Base-by-base conservation (phyloP, 169 alveolate species). In the Eimeria sp. region DNA sequence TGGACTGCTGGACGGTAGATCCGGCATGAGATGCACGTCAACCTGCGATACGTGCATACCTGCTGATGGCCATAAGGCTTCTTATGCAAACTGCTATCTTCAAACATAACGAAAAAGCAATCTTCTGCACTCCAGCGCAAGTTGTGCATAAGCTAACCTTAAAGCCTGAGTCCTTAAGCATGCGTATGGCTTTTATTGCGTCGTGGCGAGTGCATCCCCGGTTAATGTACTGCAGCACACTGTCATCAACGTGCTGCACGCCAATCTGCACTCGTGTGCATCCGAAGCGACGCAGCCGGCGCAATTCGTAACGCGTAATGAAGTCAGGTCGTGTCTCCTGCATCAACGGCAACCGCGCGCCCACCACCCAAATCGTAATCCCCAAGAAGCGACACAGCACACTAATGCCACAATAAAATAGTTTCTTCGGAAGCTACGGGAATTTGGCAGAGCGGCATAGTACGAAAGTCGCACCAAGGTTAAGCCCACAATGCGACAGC, bases 21-120 rank as follows among this genome's bases (percentile, higher is more conserved):
- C 99, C 1, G 99, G 99, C 99, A 99, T 99, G 95, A 99, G 83
- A 95, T 99, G 99, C 70, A 99, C 98, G 96, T 99, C 99, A 34
- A 99, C 99, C 97, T 95, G 92, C 51, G 73, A 40, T 14, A 14
- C 20, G 34, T 14, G 70, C 75, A 57, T 20, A 54, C 30, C 54
- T 34, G 43, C 75, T 34, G 34, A 49, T 22, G 30, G 40, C 73
- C 27, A 49, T 20, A 47, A 2, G 76, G 43, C 45, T 43, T 9
- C 63, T 1, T 25, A 13, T 65, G 22, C 57, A 78, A 10, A 49
- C 11, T 25, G 4, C 7, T 25, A 43, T 5, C 51, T 73, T 18
- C 3, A 40, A 73, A 4, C 18, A 25, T 5, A 6, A 13, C 9
- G 22, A 16, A 40, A 13, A 18, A 3, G 40, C 51, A 43, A 14